These are phyloP conservation scores for Leishmania amazonensis DNA, from an alignment of 208 protist species.

Conservation along the genomic window DNA sequence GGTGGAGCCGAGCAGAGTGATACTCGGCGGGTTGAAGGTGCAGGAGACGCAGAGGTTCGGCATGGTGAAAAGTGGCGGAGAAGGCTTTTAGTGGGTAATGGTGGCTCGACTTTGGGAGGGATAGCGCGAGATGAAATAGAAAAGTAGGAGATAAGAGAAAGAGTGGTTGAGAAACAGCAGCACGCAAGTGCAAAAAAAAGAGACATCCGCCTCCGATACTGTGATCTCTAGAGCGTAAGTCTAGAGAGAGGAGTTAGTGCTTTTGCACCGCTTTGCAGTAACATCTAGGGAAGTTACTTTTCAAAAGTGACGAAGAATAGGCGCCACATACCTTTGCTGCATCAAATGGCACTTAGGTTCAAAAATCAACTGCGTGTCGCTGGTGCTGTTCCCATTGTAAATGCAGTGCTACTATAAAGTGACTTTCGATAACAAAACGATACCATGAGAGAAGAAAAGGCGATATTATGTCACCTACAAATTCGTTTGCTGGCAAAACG, in stretches of 20 bases:
- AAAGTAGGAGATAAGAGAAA: neutral
- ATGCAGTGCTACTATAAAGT: neutral
- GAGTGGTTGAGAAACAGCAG: neutral
- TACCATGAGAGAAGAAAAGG: neutral
- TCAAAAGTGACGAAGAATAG: too few species aligned
- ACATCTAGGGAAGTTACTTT: too few species aligned
- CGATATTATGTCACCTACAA: neutral
- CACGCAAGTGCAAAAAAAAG: neutral
- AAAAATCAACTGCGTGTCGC: neutral
- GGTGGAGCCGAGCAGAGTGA: slow-evolving; percentile 85
- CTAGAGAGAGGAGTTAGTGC: neutral
- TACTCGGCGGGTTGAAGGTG: slow-evolving; percentile 90
- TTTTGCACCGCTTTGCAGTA: neutral
- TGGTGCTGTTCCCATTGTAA: neutral
- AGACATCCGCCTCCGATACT: neutral
- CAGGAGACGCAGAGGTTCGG: slow-evolving; percentile 91
- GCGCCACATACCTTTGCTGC: neutral
- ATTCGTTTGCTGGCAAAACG: neutral
- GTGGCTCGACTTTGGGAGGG: neutral
- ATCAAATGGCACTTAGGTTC: neutral
- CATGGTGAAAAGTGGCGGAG: slow-evolving; percentile 45
- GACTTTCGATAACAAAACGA: neutral
- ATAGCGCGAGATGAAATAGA: neutral
- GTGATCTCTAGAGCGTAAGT: neutral
- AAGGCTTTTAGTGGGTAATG: slow-evolving; percentile 1